phyloP scores from a whole-genome alignment of 148 eudicot species.

The Rhododendron williamsianum region DNA sequence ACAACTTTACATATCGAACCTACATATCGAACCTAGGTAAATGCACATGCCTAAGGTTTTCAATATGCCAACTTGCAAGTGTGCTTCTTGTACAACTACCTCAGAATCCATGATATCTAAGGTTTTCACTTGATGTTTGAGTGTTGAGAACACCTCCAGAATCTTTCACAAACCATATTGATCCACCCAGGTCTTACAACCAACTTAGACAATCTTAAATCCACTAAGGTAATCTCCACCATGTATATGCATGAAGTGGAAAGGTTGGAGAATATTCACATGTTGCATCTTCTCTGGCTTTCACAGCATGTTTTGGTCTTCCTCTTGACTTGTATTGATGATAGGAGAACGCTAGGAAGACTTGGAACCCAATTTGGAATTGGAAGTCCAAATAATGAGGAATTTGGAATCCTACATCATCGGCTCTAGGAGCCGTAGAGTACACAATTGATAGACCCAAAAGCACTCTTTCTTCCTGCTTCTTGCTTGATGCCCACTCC shows the following conservation, averaged over 20 bases:
- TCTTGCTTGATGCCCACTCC: background rate
- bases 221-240: background rate
- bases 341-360: background rate
- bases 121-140: background rate
- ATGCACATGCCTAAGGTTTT: background rate
- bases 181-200: background rate
- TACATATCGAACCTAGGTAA: background rate
- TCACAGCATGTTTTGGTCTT: background rate
- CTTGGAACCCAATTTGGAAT: background rate
- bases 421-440: background rate
- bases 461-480: background rate
- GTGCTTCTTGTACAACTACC: background rate
- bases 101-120: background rate
- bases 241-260: background rate
- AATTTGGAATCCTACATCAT: background rate
- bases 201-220: background rate
- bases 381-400: background rate
- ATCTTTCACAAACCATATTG: background rate
- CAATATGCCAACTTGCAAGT: background rate
- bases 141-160: background rate
- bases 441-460: background rate
- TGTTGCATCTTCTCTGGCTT: background rate
- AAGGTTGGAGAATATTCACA: background rate
- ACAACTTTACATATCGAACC: background rate
- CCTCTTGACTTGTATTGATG: background rate